Percentiles rank a stretch among this genome's conserved stretches.
Evolutionary conservation across 1,284 basidiomycete species (phyloP).

Genomic region (Cutaneotrichosporon sp.): DNA sequence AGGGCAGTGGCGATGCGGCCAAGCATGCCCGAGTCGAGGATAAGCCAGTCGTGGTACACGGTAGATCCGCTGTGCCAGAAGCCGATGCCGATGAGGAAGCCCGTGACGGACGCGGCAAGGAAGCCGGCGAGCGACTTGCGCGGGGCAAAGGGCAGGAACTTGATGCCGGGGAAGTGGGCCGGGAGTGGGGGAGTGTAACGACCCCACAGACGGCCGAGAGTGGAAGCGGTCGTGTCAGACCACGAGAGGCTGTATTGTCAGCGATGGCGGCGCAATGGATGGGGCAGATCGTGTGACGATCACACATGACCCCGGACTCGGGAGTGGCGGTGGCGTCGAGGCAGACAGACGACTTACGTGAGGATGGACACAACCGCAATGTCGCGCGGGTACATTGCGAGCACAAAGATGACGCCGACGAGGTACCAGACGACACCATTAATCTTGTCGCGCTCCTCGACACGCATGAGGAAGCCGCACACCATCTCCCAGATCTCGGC

Average conservation of each 20-base stretch:
- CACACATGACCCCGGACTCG: not conserved
- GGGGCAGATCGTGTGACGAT: not conserved
- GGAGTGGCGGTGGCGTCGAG: not conserved
- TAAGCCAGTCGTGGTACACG: conserved; percentile 56
- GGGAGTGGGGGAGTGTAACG: conserved; percentile 74
- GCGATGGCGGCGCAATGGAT: not conserved
- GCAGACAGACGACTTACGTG: conserved; percentile 62
- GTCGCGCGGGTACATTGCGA: conserved; percentile 79
- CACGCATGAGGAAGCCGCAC: conserved; percentile 90
- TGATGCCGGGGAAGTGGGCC: conserved; percentile 53
- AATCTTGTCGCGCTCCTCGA: conserved; percentile 77
- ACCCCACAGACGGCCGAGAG: conserved; percentile 84
- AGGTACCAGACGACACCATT: conserved; percentile 98
- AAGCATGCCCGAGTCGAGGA: conserved; percentile 35
- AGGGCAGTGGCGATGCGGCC: conserved; percentile 64
- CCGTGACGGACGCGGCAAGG: conserved; percentile 76
- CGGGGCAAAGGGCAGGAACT: conserved; percentile 45
- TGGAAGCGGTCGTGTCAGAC: conserved; percentile 95
- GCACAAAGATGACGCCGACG: conserved; percentile 79
- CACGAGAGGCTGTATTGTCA: conserved; percentile 72
- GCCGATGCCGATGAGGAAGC: conserved; percentile 67
- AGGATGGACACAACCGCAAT: conserved; percentile 84
- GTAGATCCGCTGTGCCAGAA: conserved; percentile 70
- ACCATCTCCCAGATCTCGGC: conserved; percentile 72
- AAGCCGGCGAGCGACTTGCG: conserved; percentile 76